These are phyloP conservation scores for Tetracladium marchalianum DNA, from an alignment of 495 filamentous ascomycete genomes.

Conservation along the genomic window DNA sequence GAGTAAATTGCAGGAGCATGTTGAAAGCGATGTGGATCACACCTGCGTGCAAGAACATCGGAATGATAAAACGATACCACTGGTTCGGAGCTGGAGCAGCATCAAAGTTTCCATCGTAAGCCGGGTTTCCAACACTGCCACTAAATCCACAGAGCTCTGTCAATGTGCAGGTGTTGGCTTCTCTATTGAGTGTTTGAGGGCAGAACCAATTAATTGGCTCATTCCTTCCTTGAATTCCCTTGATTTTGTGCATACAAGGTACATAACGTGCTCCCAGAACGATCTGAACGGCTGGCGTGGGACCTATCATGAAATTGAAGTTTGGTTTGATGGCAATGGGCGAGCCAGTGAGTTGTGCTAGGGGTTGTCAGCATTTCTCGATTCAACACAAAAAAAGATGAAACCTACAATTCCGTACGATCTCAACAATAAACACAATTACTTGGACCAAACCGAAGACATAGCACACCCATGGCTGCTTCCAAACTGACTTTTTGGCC, in stretches of 20 bases:
- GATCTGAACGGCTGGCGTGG: slow-evolving; percentile 80
- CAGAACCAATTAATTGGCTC: slow-evolving; percentile 54
- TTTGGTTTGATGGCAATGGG: slow-evolving; percentile 78
- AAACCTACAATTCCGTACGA: slow-evolving; percentile 67
- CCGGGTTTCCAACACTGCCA: slow-evolving; percentile 53
- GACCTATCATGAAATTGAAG: slow-evolving; percentile 96
- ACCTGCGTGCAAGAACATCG: slow-evolving; percentile 92
- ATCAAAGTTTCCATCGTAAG: slow-evolving; percentile 37
- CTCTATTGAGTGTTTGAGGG: slow-evolving; percentile 57
- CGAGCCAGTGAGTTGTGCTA: slow-evolving; percentile 51
- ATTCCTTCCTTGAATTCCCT: slow-evolving; percentile 50
- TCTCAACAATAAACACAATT: slow-evolving; percentile 80
- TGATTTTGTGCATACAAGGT: slow-evolving; percentile 85
- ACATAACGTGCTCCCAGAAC: slow-evolving; percentile 93
- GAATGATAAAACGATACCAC: slow-evolving; percentile 92
- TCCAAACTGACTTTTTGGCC: slow-evolving; percentile 36
- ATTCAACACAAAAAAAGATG: background rate
- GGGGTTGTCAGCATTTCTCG: slow-evolving; percentile 28
- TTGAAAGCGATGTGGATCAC: slow-evolving; percentile 95
- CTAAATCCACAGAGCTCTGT: slow-evolving; percentile 73
- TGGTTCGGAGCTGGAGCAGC: slow-evolving; percentile 58
- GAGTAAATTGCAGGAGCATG: slow-evolving; percentile 75
- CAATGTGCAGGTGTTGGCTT: slow-evolving; percentile 54
- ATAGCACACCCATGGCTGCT: slow-evolving; percentile 77
- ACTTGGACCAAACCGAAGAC: slow-evolving; percentile 68